phyloP scores from a whole-genome alignment of 805 yeast species.

The Pichia membranifaciens region DNA sequence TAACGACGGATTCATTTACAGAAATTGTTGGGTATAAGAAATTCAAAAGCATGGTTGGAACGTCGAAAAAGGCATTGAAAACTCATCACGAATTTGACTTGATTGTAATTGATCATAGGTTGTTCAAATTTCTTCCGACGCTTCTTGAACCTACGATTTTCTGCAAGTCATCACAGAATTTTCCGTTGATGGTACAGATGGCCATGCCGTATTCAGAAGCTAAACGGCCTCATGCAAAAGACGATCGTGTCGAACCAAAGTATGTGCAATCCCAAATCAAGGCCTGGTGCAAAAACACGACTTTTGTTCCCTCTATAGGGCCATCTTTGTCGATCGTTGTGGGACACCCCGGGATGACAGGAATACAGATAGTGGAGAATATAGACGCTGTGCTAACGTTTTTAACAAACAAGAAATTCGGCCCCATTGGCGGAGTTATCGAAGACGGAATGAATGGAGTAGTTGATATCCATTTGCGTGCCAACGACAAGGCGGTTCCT shows the following conservation, averaged over 20 bases:
- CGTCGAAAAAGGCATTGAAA: slow-evolving; percentile 40
- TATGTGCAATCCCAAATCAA: slow-evolving; percentile 61
- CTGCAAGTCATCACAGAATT: slow-evolving; percentile 56
- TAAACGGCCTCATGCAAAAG: slow-evolving; percentile 24
- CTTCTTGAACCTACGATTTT: slow-evolving; percentile 52
- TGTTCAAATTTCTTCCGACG: slow-evolving; percentile 53
- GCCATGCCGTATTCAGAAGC: slow-evolving; percentile 36
- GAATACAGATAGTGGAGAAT: slow-evolving; percentile 43
- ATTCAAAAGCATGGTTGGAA: slow-evolving; percentile 41
- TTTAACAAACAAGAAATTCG: slow-evolving; percentile 38
- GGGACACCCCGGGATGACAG: slow-evolving; percentile 48
- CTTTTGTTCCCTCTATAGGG: slow-evolving; percentile 55
- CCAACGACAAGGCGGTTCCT: slow-evolving; percentile 30
- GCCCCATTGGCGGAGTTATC: slow-evolving; percentile 57
- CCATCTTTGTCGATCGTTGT: slow-evolving; percentile 53
- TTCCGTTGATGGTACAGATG: slow-evolving; percentile 67
- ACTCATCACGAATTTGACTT: slow-evolving; percentile 58
- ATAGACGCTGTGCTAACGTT: slow-evolving; percentile 45
- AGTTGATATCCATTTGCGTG: slow-evolving; percentile 41
- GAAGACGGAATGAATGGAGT: slow-evolving; percentile 39
- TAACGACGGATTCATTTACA: slow-evolving; percentile 57
- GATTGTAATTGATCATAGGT: slow-evolving; percentile 63
- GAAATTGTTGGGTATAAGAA: slow-evolving; percentile 57
- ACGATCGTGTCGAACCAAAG: slow-evolving; percentile 55
- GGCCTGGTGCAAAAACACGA: slow-evolving; percentile 58